Base-by-base conservation (phyloP, 2,329 filamentous ascomycete genomes). In the Aspergillus candidus region DNA sequence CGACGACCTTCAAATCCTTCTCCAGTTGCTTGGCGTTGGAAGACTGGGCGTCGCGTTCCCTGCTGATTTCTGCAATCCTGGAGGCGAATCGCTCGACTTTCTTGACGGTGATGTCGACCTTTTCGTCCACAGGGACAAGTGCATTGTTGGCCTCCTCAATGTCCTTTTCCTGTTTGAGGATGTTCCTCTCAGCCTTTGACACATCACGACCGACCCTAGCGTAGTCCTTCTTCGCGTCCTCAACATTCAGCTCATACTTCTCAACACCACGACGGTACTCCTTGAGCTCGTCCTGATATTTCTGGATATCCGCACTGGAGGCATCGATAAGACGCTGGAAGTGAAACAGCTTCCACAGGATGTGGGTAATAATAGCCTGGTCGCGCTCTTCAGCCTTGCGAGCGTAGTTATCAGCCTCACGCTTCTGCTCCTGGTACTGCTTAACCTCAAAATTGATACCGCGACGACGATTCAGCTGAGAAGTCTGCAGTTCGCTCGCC, bases 361-460 rank as follows among this genome's bases (percentile, higher is more conserved):
- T 90, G 54, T 97, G 91, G 1, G 86, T 90, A 43, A 97, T 87
- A 44, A 96, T 86, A 6, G 91, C 93, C 42, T 88, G 80, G 62
- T 98, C 91, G 39, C 88, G 83, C 65, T 97, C 88, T 42, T 93
- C 86, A 1, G 86, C 86, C 68, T 96, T 97, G 52, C 80, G 83
- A 61, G 94, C 86, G 62, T 91, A 98, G 56, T 84, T 91, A 54
- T 98, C 93, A 4, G 91, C 91, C 62, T 97, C 93, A 54, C 83
- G 83, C 71, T 97, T 97, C 68, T 97, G 91, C 64, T 97, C 89
- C 60, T 94, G 86, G 60, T 96, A 98, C 59, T 95, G 89, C 64
- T 93, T 95, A 65, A 98, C 94, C 68, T 98, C 93, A 3, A 89
- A 91, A 66, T 97, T 97, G 70, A 98, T 96, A 38, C 87, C 89